Evolutionary conservation across 106 monocot genomes (phyloP).

Genomic region (Acorus calamus): DNA sequence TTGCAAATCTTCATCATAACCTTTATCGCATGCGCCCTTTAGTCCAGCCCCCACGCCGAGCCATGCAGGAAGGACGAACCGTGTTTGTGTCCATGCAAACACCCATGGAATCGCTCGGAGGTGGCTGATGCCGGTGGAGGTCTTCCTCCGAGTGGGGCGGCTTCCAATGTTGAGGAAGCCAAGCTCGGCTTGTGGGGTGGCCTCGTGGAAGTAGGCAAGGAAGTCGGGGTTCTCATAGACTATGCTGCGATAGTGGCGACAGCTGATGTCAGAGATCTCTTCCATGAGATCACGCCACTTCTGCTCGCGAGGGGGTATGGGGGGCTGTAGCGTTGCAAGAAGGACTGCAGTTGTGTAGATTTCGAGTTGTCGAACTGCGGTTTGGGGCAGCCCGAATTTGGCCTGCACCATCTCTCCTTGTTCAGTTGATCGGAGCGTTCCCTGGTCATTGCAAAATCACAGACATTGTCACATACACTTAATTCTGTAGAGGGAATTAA

Average conservation of each 20-base stretch:
- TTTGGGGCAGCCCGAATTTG: slow-evolving; percentile 73
- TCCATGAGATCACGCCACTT: slow-evolving; percentile 87
- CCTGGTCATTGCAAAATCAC: slow-evolving; percentile 22
- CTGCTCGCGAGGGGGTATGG: slow-evolving; percentile 54
- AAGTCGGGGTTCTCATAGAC: slow-evolving; percentile 81
- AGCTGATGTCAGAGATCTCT: slow-evolving; percentile 66
- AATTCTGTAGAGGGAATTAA: too few relatives aligned
- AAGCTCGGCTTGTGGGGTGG: slow-evolving; percentile 84
- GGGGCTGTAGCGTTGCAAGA: slow-evolving; percentile 60
- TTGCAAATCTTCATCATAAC: slow-evolving; percentile 39
- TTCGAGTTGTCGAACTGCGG: slow-evolving; percentile 75
- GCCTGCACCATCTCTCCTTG: slow-evolving; percentile 98
- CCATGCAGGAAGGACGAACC: slow-evolving; percentile 82
- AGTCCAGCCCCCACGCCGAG: slow-evolving; percentile 71
- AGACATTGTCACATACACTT: not conserved
- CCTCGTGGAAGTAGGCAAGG: slow-evolving; percentile 77
- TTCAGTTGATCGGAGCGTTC: slow-evolving; percentile 82
- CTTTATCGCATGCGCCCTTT: slow-evolving; percentile 47
- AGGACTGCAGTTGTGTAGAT: slow-evolving; percentile 93
- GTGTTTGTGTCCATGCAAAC: slow-evolving; percentile 95
- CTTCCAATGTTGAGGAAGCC: slow-evolving; percentile 85
- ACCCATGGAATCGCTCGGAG: slow-evolving; percentile 91
- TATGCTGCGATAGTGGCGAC: slow-evolving; percentile 46
- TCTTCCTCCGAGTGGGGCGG: slow-evolving; percentile 56
- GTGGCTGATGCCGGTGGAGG: slow-evolving; percentile 54